Conservation (phyloP, 331 rosid genomes). For the Arachis monticola region DNA sequence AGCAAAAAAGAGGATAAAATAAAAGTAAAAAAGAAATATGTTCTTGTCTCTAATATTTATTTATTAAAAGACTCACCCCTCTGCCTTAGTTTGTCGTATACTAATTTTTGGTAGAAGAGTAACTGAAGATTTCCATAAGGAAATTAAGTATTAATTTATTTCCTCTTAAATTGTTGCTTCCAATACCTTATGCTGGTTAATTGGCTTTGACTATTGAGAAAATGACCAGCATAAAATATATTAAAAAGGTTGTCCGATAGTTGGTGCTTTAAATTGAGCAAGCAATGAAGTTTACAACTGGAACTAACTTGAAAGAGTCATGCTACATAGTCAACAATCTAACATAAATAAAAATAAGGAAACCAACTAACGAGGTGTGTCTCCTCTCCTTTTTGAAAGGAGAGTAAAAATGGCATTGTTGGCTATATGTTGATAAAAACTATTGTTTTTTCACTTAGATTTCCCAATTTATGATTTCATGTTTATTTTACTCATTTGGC, state of each 20-base stretch:
- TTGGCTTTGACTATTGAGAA: neutral
- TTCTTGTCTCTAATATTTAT: neutral
- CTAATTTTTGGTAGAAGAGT: neutral
- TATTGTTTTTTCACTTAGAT: too few relatives aligned
- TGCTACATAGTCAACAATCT: too few relatives aligned
- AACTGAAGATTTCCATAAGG: neutral
- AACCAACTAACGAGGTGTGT: too few relatives aligned
- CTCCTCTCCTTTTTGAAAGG: too few relatives aligned
- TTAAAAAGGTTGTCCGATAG: constrained; percentile 1
- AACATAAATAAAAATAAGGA: too few relatives aligned
- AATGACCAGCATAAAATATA: neutral
- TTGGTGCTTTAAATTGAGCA: constrained; percentile 22
- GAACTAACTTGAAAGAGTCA: too few relatives aligned
- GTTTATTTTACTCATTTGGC: neutral
- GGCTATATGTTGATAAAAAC: too few relatives aligned
- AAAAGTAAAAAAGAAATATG: neutral
- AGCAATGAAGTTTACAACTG: constrained; percentile 5
- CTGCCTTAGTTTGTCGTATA: neutral
- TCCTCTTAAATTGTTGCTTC: neutral
- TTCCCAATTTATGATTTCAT: neutral
- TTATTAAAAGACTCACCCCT: neutral
- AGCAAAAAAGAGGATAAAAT: neutral
- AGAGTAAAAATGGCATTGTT: too few relatives aligned
- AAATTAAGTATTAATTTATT: neutral
- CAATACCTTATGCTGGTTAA: constrained; percentile 23